Percentiles rank a stretch among this genome's conserved stretches.
Evolutionary conservation across 345 rosid species (phyloP).

Genomic region (Limnanthes douglasii): DNA sequence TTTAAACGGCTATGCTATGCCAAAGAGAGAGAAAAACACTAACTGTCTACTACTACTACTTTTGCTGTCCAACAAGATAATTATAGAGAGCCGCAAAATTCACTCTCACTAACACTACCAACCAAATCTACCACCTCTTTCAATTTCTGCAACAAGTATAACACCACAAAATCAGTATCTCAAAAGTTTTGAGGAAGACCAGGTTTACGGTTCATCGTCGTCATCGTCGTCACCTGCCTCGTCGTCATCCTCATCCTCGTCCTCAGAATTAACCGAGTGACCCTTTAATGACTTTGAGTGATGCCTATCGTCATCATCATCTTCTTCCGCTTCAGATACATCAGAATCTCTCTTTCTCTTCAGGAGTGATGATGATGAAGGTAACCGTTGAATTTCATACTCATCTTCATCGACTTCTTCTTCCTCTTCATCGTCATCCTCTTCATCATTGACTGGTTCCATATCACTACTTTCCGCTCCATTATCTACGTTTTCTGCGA

Average conservation of each 20-base stretch:
- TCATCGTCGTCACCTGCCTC: slow-evolving; percentile 11
- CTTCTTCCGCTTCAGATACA: slow-evolving; percentile 13
- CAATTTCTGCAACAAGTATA: too few species aligned
- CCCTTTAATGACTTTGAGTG: slow-evolving; percentile 23
- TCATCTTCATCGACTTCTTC: slow-evolving; percentile 30
- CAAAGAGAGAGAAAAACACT: too few species aligned
- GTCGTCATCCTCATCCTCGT: slow-evolving; percentile 2
- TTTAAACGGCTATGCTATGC: too few species aligned
- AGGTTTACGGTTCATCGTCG: too few species aligned
- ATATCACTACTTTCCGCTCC: slow-evolving; percentile 31
- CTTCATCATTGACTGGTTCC: slow-evolving; percentile 31
- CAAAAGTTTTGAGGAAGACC: too few species aligned
- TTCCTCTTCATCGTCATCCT: slow-evolving; percentile 32
- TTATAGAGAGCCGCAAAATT: too few species aligned
- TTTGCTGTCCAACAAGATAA: too few species aligned
- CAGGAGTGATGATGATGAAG: slow-evolving; percentile 25
- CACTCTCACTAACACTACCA: too few species aligned
- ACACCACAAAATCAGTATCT: too few species aligned
- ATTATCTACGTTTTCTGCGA: slow-evolving; percentile 27
- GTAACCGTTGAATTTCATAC: slow-evolving; percentile 17
- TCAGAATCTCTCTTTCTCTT: slow-evolving; percentile 42
- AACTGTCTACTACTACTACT: too few species aligned
- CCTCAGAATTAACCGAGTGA: too few species aligned
- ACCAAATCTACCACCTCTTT: too few species aligned
- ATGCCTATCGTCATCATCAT: slow-evolving; percentile 16